Evolutionary conservation across 1,284 basidiomycete species (phyloP), one percentile per base, ranked within the genome.

Genomic region (Sanguinoderma infundibulare): DNA sequence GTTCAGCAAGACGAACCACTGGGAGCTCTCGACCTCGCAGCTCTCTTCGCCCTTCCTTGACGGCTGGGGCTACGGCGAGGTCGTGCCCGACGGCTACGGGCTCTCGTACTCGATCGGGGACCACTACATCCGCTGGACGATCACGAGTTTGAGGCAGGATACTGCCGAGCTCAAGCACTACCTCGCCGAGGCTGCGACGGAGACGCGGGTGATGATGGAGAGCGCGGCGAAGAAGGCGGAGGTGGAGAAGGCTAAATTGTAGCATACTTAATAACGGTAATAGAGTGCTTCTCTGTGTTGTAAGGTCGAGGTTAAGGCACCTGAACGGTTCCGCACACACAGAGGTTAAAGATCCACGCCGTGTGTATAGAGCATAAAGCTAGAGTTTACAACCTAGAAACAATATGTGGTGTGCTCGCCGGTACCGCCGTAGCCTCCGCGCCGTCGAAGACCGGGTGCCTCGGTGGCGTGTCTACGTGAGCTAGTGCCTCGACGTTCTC

Each of bases 21-120:
- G 97, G 98, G 92, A 96, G 76, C 78, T 99, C 67, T 94, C 90
- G 50, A 99, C 97, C 5, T 92, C 89, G 68, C 93, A 98, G 75
- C 81, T 99, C 65, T 92, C 90, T 56, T 91, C 87, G 55, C 84
- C 85, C 62, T 95, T 85, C 75, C 82, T 99, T 53, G 93, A 96
- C 69, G 95, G 95, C 38, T 98, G 97, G 96, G 97, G 97, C 34
- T 98, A 97, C 74, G 96, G 96, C 12, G 95, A 98, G 85, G 95
- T 97, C 47, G 94, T 96, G 0, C 85, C 90, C 7, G 94, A 98
- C 69, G 98, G 97, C 15, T 99, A 95, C 72, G 97, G 98, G 10
- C 79, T 98, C 40, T 90, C 94, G 38, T 99, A 99, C 77, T 86
- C 94, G 2, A 97, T 99, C 73, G 94, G 91, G 58, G 90, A 95